Evolutionary conservation across 2,329 filamentous ascomycete species (phyloP).

Genomic region (Onygenales sp.): DNA sequence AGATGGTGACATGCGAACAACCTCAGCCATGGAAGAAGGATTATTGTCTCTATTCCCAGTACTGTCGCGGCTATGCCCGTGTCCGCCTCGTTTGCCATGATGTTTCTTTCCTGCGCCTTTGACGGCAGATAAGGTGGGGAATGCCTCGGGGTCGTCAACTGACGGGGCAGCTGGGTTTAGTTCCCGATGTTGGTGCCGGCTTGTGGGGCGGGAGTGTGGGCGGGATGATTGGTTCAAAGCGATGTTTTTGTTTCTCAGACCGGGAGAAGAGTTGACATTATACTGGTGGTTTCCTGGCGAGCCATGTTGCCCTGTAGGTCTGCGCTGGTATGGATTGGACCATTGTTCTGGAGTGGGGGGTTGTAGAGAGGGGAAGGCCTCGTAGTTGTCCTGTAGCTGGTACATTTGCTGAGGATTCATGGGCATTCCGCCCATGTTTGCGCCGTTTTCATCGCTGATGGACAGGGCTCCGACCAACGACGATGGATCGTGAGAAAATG

Average conservation of each 20-base stretch:
- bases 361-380: conserved; percentile 71
- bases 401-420: conserved; percentile 51
- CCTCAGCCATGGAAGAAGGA: conserved; percentile 78
- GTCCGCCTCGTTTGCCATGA: conserved; percentile 79
- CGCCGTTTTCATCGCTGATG: conserved; percentile 47
- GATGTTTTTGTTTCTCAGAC: conserved; percentile 39
- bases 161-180: conserved; percentile 59
- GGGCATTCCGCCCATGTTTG: conserved; percentile 49
- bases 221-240: conserved; percentile 49
- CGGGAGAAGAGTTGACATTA: conserved; percentile 15
- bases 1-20: conserved; percentile 89
- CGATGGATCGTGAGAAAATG: conserved; percentile 93
- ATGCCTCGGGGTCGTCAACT: conserved; percentile 90
- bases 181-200: conserved; percentile 63
- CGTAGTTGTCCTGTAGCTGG: conserved; percentile 67
- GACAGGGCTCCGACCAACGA: conserved; percentile 73
- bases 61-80: conserved; percentile 56
- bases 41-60: conserved; percentile 56
- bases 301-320: conserved; percentile 34
- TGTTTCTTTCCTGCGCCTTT: conserved; percentile 76
- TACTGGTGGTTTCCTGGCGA: conserved; percentile 4
- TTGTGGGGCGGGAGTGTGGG: conserved; percentile 72
- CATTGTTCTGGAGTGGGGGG: conserved; percentile 51
- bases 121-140: conserved; percentile 76
- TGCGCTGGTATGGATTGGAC: conserved; percentile 38